These are phyloP conservation scores for Flaveria robusta DNA, from an alignment of 129 eudicot genomes.

Conservation along the genomic window DNA sequence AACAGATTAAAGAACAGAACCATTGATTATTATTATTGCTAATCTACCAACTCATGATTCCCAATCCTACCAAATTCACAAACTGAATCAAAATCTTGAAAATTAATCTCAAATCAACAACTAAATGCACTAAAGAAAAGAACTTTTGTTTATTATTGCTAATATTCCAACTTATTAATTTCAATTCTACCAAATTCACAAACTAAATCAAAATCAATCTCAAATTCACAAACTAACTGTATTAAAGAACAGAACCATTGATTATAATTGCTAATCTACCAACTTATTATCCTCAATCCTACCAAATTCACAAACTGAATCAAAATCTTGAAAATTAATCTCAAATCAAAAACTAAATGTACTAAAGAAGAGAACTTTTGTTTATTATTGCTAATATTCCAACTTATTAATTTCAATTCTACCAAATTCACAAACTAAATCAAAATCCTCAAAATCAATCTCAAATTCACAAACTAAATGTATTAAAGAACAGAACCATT, in stretches of 20 bases:
- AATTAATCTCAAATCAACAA: constrained; percentile 10
- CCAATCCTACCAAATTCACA: constrained; percentile 12
- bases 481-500: too few relatives aligned
- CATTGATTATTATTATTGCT: background rate
- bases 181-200: constrained; percentile 10
- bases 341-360: background rate
- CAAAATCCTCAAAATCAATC: background rate
- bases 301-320: background rate
- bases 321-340: background rate
- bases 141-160: too few relatives aligned
- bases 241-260: too few relatives aligned
- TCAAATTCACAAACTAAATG: constrained; percentile 14
- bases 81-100: constrained; percentile 6
- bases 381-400: too few relatives aligned
- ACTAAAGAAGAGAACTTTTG: too few relatives aligned
- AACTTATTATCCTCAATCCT: background rate
- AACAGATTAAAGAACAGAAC: too few relatives aligned
- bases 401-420: background rate
- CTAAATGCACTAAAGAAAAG: background rate
- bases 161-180: background rate
- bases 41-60: background rate
- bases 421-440: background rate
- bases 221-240: constrained; percentile 18
- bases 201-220: background rate
- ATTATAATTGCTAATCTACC: too few relatives aligned